These are phyloP conservation scores for Claviceps sp. DNA, from an alignment of 2,329 filamentous ascomycete genomes.

Conservation along the genomic window DNA sequence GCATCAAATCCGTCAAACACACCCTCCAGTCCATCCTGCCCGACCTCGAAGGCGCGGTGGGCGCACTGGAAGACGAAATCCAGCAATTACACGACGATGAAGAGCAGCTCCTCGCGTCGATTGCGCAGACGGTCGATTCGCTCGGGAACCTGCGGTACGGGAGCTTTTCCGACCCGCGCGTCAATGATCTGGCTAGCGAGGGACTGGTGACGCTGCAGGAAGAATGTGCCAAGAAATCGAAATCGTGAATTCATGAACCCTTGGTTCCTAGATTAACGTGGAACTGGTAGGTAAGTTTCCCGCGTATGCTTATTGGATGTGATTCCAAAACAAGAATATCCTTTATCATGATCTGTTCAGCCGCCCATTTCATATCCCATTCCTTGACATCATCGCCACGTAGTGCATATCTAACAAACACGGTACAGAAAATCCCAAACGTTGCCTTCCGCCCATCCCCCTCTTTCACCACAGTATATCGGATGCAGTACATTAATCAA, in stretches of 20 bases:
- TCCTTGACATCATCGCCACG: background rate
- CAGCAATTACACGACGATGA: constrained; percentile 52
- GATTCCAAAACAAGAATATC: background rate
- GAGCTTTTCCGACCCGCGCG: constrained; percentile 49
- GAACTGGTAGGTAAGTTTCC: background rate
- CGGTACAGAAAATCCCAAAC: background rate
- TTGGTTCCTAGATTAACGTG: background rate
- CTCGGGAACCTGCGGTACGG: constrained; percentile 78
- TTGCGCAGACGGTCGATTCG: constrained; percentile 53
- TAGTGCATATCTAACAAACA: background rate
- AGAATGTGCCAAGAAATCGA: constrained; percentile 39
- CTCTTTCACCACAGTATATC: background rate
- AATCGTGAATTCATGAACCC: background rate
- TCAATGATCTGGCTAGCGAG: constrained; percentile 54
- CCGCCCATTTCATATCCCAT: background rate
- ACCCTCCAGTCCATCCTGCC: constrained; percentile 51
- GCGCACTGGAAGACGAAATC: constrained; percentile 56
- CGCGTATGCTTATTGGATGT: background rate
- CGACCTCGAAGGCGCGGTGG: constrained; percentile 54
- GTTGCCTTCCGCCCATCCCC: too few relatives aligned
- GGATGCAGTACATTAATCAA: background rate
- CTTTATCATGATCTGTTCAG: background rate
- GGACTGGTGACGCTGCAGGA: constrained; percentile 45
- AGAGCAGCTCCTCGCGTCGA: constrained; percentile 40
- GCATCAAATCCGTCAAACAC: constrained; percentile 39